phyloP scores from a whole-genome alignment of 2,329 filamentous ascomycete genomes.

The Colletotrichum musae region DNA sequence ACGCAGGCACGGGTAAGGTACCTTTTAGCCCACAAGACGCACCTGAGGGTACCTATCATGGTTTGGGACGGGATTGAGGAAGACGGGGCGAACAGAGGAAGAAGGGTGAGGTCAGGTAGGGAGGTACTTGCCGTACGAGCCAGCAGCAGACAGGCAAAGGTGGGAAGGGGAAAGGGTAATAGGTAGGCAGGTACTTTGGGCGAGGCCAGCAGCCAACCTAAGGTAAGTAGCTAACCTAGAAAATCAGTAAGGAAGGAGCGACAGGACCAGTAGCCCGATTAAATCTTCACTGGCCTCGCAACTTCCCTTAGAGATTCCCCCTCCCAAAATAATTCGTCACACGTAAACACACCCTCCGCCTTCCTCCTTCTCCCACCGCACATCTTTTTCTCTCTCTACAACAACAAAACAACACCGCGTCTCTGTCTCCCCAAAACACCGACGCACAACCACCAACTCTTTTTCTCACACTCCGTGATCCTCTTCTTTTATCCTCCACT shows the following conservation, averaged over 20 bases:
- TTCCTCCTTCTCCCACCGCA: conserved; percentile 38
- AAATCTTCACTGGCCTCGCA: conserved; percentile 41
- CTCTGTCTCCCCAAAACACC: conserved; percentile 31
- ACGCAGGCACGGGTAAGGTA: conserved; percentile 14
- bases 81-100: background rate
- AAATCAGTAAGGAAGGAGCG: conserved; percentile 31
- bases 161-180: background rate
- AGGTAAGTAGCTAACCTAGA: conserved; percentile 1
- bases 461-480: conserved; percentile 21
- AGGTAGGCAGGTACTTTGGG: conserved; percentile 4
- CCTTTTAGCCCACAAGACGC: background rate
- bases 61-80: conserved; percentile 5
- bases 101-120: background rate
- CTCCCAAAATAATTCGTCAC: conserved; percentile 42
- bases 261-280: conserved; percentile 37
- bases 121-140: conserved; percentile 13
- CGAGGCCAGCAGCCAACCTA: conserved; percentile 14
- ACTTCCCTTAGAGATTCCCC: conserved; percentile 37
- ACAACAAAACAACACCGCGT: conserved; percentile 41
- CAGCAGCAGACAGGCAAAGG: conserved; percentile 3
- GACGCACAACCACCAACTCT: conserved; percentile 33
- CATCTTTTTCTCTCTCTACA: conserved; percentile 38
- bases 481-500: conserved; percentile 26
- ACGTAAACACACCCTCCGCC: conserved; percentile 41
- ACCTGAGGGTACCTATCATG: conserved; percentile 3